A percentile compares a stretch with the other conserved stretches of the same genome.
Conservation (phyloP, 2,329 filamentous ascomycete genomes). For the Botrytis pseudocinerea region DNA sequence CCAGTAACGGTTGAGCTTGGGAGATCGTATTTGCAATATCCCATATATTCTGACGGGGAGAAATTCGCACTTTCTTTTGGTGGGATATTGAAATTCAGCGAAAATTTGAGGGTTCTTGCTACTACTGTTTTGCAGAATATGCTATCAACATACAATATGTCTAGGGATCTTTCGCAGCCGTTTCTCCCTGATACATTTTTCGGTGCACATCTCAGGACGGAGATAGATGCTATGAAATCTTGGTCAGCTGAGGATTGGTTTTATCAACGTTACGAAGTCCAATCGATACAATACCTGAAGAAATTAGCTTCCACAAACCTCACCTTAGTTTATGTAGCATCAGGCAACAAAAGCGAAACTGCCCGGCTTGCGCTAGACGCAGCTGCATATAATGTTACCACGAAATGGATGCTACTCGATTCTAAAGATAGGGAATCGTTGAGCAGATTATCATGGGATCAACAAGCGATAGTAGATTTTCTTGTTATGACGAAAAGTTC, state of each 20-base stretch:
- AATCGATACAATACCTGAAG: constrained; percentile 43
- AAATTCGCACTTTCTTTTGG: constrained; percentile 32
- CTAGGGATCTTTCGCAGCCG: constrained; percentile 19
- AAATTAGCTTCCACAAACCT: constrained; percentile 38
- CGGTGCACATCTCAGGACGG: constrained; percentile 35
- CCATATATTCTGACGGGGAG: constrained; percentile 30
- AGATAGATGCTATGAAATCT: constrained; percentile 31
- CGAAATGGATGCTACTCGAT: constrained; percentile 47
- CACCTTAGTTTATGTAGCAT: constrained; percentile 46
- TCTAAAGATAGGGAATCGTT: constrained; percentile 40
- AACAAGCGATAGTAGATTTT: constrained; percentile 52
- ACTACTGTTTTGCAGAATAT: constrained; percentile 30
- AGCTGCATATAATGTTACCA: constrained; percentile 40
- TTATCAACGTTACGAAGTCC: constrained; percentile 35
- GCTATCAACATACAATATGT: constrained; percentile 22
- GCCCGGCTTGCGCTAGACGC: constrained; percentile 43
- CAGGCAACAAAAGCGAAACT: constrained; percentile 44
- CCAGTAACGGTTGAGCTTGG: constrained; percentile 30
- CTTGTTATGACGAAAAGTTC: constrained; percentile 49
- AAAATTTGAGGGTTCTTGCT: constrained; percentile 32
- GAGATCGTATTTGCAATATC: constrained; percentile 34
- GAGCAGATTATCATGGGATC: constrained; percentile 46
- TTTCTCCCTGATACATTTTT: constrained; percentile 29
- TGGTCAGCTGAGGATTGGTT: constrained; percentile 28
- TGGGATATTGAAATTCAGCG: constrained; percentile 33